These are phyloP conservation scores for Saccharomycopsis babjevae DNA, from an alignment of 805 yeast species.

Conservation along the genomic window DNA sequence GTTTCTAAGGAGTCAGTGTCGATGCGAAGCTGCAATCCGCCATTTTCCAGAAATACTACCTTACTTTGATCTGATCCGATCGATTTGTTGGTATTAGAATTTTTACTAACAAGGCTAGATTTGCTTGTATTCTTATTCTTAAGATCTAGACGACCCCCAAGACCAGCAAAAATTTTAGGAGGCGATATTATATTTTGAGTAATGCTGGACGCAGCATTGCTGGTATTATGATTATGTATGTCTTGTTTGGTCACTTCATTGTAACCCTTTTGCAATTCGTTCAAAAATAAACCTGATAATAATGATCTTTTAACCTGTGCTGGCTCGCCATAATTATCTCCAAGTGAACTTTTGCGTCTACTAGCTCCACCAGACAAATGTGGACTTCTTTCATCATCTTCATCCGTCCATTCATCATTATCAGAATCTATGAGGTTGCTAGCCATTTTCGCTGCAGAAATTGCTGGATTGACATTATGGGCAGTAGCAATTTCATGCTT, in stretches of 20 bases:
- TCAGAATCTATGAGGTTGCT: constrained; percentile 3
- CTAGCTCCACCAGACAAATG: background rate
- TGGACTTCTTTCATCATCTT: constrained; percentile 9
- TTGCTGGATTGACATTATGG: background rate
- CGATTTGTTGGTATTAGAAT: background rate
- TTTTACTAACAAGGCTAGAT: background rate
- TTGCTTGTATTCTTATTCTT: background rate
- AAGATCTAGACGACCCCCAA: background rate
- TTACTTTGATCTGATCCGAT: background rate
- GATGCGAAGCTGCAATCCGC: constrained; percentile 5
- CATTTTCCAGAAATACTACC: constrained; percentile 2
- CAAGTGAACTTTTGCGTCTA: background rate
- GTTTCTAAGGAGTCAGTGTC: background rate
- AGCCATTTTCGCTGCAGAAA: background rate
- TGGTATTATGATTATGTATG: background rate
- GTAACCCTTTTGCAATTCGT: constrained; percentile 4
- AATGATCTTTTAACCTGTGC: constrained; percentile 8
- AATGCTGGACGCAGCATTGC: background rate
- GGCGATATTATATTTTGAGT: background rate
- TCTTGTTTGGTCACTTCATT: background rate
- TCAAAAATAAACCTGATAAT: constrained; percentile 15
- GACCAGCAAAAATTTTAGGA: background rate
- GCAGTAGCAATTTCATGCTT: background rate
- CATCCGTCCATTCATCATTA: constrained; percentile 17
- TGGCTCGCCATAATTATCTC: background rate